These are phyloP conservation scores for Penicillium coprophilum DNA, from an alignment of 495 filamentous ascomycete genomes.

Conservation along the genomic window DNA sequence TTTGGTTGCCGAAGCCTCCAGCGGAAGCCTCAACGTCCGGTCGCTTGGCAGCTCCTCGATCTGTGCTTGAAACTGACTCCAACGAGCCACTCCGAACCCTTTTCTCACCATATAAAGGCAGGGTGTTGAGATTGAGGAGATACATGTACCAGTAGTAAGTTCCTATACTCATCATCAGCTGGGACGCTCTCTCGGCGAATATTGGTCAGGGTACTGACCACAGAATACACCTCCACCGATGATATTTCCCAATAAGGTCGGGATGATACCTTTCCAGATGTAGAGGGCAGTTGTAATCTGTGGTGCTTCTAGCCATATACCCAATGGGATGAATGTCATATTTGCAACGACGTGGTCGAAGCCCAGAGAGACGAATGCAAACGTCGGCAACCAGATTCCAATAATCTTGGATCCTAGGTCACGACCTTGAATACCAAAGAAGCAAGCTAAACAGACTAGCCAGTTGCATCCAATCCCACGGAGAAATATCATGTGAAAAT, in stretches of 20 bases:
- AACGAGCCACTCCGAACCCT: conserved; percentile 11
- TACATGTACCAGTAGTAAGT: conserved; percentile 56
- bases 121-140: conserved; percentile 30
- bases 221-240: conserved; percentile 55
- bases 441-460: conserved; percentile 62
- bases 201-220: conserved; percentile 24
- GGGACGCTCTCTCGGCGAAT: background rate
- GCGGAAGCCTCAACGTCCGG: conserved; percentile 31
- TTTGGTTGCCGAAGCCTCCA: conserved; percentile 1
- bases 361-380: conserved; percentile 58
- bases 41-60: conserved; percentile 13
- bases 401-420: conserved; percentile 57
- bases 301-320: conserved; percentile 53
- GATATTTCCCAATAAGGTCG: conserved; percentile 56
- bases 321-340: conserved; percentile 63
- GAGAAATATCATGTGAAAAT: conserved; percentile 61
- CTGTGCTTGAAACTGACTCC: background rate
- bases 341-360: conserved; percentile 65
- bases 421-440: conserved; percentile 55
- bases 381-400: conserved; percentile 65
- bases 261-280: conserved; percentile 66
- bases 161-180: conserved; percentile 15
- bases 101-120: conserved; percentile 21
- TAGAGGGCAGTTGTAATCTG: conserved; percentile 53
- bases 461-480: conserved; percentile 64